phyloP scores from a whole-genome alignment of 164 flowering plant species.

The Stephania cephalantha region DNA sequence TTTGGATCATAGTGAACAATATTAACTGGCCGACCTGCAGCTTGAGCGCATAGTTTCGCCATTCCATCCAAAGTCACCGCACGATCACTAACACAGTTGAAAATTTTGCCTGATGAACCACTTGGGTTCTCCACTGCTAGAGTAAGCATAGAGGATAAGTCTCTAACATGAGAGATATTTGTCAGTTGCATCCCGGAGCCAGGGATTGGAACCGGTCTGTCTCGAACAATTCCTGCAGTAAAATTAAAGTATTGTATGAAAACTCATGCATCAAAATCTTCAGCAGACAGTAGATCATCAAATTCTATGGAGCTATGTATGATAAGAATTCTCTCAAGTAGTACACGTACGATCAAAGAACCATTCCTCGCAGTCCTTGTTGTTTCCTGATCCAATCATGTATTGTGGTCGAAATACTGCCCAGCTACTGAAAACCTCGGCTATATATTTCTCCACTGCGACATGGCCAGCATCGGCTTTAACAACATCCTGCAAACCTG shows the following conservation, averaged over 20 bases:
- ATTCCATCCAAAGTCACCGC: conserved; percentile 94
- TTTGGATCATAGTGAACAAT: conserved; percentile 93
- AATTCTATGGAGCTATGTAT: background rate
- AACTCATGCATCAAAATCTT: background rate
- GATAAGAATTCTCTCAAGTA: background rate
- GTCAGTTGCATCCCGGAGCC: conserved; percentile 98
- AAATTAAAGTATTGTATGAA: background rate
- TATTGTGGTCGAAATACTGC: conserved; percentile 93
- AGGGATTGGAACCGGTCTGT: conserved; percentile 87
- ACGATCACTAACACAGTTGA: conserved; percentile 92
- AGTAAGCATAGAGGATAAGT: conserved; percentile 86
- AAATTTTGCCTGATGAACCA: conserved; percentile 63
- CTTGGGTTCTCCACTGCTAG: conserved; percentile 73
- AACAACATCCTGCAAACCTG: conserved; percentile 58
- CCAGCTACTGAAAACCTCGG: conserved; percentile 63
- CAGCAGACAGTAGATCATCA: background rate
- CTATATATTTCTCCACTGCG: conserved; percentile 74
- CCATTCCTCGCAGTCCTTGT: conserved; percentile 99
- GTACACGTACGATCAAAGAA: conserved; percentile 85
- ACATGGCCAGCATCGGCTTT: conserved; percentile 91
- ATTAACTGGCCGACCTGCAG: conserved; percentile 62
- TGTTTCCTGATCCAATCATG: conserved; percentile 98
- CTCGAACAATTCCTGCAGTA: conserved; percentile 76
- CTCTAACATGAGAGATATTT: conserved; percentile 84
- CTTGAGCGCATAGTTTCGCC: conserved; percentile 88